Evolutionary conservation across 306 rosid species (phyloP).

Genomic region (Gynostemma pentaphyllum): DNA sequence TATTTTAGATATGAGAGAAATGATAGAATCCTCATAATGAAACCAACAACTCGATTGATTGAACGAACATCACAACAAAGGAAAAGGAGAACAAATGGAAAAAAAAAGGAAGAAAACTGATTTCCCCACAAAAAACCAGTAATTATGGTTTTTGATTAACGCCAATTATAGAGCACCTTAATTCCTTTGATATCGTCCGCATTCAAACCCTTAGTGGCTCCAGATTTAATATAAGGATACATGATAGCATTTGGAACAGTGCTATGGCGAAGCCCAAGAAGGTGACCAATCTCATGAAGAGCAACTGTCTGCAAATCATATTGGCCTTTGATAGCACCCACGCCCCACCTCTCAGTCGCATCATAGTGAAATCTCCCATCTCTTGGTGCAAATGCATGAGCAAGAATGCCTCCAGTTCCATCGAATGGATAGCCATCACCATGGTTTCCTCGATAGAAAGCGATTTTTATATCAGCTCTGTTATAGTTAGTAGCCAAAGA

Average conservation of each 20-base stretch:
- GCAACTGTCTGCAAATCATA: conserved; percentile 9
- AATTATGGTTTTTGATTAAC: neutral
- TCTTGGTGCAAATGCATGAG: conserved; percentile 5
- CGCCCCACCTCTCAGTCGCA: neutral
- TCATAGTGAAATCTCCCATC: conserved; percentile 15
- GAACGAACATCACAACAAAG: too few species aligned
- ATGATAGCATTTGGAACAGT: neutral
- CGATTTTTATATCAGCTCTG: neutral
- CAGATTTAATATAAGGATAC: neutral
- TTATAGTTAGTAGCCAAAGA: neutral
- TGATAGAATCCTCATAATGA: too few species aligned
- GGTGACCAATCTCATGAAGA: conserved; percentile 13
- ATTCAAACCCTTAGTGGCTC: neutral
- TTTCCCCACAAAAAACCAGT: too few species aligned
- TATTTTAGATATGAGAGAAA: too few species aligned
- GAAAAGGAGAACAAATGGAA: too few species aligned
- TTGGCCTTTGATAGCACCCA: neutral
- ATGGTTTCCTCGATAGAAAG: neutral
- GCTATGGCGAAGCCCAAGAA: conserved; percentile 9
- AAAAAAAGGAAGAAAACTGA: too few species aligned
- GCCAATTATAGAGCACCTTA: neutral
- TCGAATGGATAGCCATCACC: conserved; percentile 9
- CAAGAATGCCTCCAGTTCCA: neutral
- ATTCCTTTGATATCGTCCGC: conserved; percentile 7
- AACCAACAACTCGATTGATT: too few species aligned